phyloP scores from a whole-genome alignment of 2,329 filamentous ascomycete genomes.

The Microsporum ferrugineum region DNA sequence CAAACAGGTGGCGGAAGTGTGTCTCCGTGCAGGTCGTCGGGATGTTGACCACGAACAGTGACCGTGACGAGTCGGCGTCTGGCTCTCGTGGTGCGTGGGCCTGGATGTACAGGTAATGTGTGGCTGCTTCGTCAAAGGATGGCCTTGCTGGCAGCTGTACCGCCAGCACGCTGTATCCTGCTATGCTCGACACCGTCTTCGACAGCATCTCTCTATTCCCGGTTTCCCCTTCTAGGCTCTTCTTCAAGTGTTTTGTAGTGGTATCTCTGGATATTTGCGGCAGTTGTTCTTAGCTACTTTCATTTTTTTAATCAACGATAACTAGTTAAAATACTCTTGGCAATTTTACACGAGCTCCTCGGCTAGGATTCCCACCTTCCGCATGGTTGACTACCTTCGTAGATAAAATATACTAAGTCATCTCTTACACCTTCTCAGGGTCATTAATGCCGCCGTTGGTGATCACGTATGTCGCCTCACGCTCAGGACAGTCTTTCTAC shows the following conservation, averaged over 20 bases:
- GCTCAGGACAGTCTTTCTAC: slow-evolving; percentile 51
- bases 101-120: slow-evolving; percentile 79
- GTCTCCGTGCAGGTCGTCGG: slow-evolving; percentile 70
- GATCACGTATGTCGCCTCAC: slow-evolving; percentile 59
- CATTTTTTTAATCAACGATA: neutral
- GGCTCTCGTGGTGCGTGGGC: slow-evolving; percentile 70
- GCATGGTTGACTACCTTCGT: too few relatives aligned
- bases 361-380: neutral
- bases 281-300: neutral
- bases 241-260: neutral
- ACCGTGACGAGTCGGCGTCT: slow-evolving; percentile 60
- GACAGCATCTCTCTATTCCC: slow-evolving; percentile 18
- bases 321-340: neutral
- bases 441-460: slow-evolving; percentile 58
- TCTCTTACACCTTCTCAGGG: slow-evolving; percentile 46
- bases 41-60: slow-evolving; percentile 82
- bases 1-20: slow-evolving; percentile 66
- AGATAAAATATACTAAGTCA: neutral
- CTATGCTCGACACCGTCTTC: slow-evolving; percentile 24
- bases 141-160: slow-evolving; percentile 54
- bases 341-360: neutral
- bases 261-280: neutral
- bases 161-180: slow-evolving; percentile 58
- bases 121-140: slow-evolving; percentile 48
- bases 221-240: slow-evolving; percentile 15